Conservation (phyloP, 2,329 filamentous ascomycete genomes). For the Hypoxylon sp. region DNA sequence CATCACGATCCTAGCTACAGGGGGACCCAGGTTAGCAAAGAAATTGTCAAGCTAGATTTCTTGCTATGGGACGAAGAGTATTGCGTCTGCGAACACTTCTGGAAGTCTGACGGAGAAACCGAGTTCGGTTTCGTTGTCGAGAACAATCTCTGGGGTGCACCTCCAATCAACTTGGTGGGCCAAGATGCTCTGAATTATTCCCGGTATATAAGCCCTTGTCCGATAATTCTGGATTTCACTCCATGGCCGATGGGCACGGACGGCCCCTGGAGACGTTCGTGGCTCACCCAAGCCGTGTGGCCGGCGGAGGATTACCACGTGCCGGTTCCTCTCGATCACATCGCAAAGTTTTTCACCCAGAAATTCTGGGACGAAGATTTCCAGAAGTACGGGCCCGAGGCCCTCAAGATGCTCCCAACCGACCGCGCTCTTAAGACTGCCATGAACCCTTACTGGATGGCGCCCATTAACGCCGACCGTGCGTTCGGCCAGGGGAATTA, state of each 20-base stretch:
- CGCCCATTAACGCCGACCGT: rapidly evolving
- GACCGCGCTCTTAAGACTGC: conserved; percentile 7
- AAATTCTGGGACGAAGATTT: conserved; percentile 48
- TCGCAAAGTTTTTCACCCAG: conserved; percentile 48
- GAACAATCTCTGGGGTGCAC: conserved; percentile 40
- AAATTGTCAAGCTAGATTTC: too few species aligned
- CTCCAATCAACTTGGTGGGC: background rate
- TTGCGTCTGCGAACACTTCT: conserved; percentile 29
- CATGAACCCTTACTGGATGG: background rate
- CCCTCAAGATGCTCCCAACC: conserved; percentile 37
- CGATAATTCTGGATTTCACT: conserved; percentile 7
- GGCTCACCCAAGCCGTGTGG: background rate
- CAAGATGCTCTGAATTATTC: background rate
- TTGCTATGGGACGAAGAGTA: conserved; percentile 11
- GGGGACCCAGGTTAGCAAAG: too few species aligned
- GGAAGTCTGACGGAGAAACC: background rate
- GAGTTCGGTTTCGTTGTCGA: conserved; percentile 46
- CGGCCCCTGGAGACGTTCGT: background rate
- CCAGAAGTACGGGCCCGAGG: conserved; percentile 36
- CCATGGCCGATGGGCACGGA: conserved; percentile 27
- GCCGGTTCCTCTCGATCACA: conserved; percentile 42
- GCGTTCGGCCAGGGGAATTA: background rate
- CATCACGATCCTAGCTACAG: too few species aligned
- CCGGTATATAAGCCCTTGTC: conserved; percentile 14
- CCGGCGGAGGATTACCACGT: conserved; percentile 27